Evolutionary conservation across 169 alveolate species (phyloP), one percentile per base, ranked within the genome.

Genomic region (Theileria equi): DNA sequence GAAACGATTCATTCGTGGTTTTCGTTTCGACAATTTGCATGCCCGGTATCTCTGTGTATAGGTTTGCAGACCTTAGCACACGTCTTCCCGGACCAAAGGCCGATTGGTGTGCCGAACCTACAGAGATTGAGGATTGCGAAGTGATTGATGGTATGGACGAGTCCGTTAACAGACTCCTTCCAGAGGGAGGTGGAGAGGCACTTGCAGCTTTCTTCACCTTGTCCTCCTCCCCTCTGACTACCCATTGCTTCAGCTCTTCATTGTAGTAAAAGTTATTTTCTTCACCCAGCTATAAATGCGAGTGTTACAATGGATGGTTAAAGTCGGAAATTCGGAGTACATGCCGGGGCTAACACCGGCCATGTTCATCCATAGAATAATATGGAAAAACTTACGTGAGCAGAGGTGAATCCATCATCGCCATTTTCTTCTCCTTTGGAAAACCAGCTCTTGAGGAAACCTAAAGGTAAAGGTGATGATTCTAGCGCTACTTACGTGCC

Each of bases 231-330:
- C 95, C 95, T 28, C 86, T 80, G n/a, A 90, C 87, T 13, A 90
- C 93, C 95, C 95, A 90, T 40, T 91, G 59, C 54, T 82, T 85
- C 29, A 90, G 73, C 34, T 90, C 91, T 57, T 90, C 87, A 55
- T 90, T 90, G 80, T 82, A 90, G 61, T 90, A 90, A 40, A 90
- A 84, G 69, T 85, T 84, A 59, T 90, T 90, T 49, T 90, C 95
- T 71, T 88, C 95, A 2, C 95, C 95, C 63, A 90, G 77, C 90
- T 90, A 64, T n/a, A n/a, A n/a, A n/a, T n/a, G n/a, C n/a, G n/a
- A n/a, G n/a, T n/a, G n/a, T n/a, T n/a, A n/a, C n/a, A n/a, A 36
- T 53, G 55, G n/a, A 49, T 68, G 34, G 81, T 43, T 32, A 55
- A 55, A 28, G 49, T 35, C 23, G 79, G 25, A 5, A 8, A 25